Conservation (phyloP, 495 filamentous ascomycete genomes). For the Apodospora peruviana region DNA sequence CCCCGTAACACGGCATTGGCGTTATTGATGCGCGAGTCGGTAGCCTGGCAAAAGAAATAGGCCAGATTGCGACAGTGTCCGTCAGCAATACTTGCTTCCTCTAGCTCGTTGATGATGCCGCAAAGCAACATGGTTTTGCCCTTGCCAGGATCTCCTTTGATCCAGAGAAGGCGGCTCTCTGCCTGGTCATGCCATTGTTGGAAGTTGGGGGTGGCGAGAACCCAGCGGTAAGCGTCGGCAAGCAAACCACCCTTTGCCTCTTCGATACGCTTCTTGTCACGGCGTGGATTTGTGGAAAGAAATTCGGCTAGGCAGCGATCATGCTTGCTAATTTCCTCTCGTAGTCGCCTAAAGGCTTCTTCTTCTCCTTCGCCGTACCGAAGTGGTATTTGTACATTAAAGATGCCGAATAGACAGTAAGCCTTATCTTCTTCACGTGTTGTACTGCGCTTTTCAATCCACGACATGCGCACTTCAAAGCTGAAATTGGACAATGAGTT, state of each 20-base stretch:
- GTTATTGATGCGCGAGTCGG: neutral
- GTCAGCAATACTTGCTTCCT: neutral
- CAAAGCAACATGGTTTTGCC: conserved; percentile 41
- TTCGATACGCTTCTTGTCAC: conserved; percentile 25
- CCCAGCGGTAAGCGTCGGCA: conserved; percentile 37
- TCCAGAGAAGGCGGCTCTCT: conserved; percentile 36
- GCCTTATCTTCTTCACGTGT: neutral
- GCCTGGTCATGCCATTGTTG: conserved; percentile 22
- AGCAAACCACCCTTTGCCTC: conserved; percentile 31
- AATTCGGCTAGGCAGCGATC: neutral
- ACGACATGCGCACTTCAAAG: neutral
- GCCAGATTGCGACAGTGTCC: neutral
- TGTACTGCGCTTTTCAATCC: neutral
- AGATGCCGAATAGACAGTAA: neutral
- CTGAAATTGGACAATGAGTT: neutral
- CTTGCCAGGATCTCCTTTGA: conserved; percentile 29
- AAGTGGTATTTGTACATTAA: neutral
- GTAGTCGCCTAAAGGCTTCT: neutral
- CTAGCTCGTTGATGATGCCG: conserved; percentile 36
- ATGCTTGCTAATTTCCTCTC: neutral
- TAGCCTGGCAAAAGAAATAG: conserved; percentile 1
- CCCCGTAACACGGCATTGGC: neutral
- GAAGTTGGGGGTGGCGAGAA: conserved; percentile 35
- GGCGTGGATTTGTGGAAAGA: neutral
- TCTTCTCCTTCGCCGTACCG: neutral